A percentile compares a stretch with the other conserved stretches of the same genome.
Conservation (phyloP, 257 asterid genomes). For the Euphrasia confusa region DNA sequence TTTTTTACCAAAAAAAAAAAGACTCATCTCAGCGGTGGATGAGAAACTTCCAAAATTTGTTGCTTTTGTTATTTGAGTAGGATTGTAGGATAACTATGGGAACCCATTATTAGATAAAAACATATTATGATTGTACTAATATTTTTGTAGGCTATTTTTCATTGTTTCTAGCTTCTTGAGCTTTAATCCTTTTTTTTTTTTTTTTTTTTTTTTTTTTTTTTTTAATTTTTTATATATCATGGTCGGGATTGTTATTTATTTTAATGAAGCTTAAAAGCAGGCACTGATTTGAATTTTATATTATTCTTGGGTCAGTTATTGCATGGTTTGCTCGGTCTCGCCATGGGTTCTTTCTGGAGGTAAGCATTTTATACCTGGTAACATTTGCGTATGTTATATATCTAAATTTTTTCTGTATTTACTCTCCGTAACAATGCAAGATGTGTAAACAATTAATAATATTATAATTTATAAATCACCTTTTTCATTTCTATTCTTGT, state of each 20-base stretch:
- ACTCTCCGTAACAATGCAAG: background rate
- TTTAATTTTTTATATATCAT: too few relatives aligned
- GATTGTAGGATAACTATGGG: too few relatives aligned
- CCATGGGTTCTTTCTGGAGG: slow-evolving; percentile 97
- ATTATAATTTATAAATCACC: too few relatives aligned
- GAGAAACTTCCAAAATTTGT: too few relatives aligned
- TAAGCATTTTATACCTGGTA: slow-evolving; percentile 28
- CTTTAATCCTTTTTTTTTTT: background rate
- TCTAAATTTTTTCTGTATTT: too few relatives aligned
- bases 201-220: too few relatives aligned
- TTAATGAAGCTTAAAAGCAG: slow-evolving; percentile 7
- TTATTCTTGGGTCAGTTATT: slow-evolving; percentile 48
- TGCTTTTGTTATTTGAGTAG: too few relatives aligned
- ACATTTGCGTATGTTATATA: background rate
- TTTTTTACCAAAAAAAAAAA: too few relatives aligned
- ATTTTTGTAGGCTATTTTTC: background rate
- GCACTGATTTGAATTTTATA: slow-evolving; percentile 19
- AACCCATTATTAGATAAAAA: too few relatives aligned
- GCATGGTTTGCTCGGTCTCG: slow-evolving; percentile 85
- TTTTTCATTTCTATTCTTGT: slow-evolving; percentile 20
- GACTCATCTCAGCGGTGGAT: too few relatives aligned
- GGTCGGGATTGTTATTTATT: background rate
- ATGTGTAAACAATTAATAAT: too few relatives aligned
- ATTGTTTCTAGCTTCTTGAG: background rate
- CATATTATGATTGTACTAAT: background rate